Conservation (phyloP, 2,329 filamentous ascomycete species). For the Venturia oleaginea region DNA sequence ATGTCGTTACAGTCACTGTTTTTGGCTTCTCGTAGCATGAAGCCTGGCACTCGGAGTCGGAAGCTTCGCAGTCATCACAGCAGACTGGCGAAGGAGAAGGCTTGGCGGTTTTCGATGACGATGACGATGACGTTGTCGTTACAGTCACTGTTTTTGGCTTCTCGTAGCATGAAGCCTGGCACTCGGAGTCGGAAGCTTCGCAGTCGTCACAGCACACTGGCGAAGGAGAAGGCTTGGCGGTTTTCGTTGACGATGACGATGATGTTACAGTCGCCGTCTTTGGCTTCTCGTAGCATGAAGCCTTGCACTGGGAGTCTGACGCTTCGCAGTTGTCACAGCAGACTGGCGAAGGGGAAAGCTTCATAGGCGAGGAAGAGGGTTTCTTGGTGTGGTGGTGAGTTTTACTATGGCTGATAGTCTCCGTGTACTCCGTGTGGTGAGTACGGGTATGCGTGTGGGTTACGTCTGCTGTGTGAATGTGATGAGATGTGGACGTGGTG, state of each 20-base stretch:
- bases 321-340: neutral
- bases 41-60: neutral
- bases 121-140: no score
- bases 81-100: neutral
- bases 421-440: neutral
- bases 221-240: neutral
- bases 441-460: neutral
- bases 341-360: neutral
- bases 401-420: neutral
- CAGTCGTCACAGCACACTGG: neutral
- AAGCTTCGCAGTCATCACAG: neutral
- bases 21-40: neutral
- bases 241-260: no score
- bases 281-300: neutral
- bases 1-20: neutral
- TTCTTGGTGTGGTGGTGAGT: neutral
- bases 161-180: neutral
- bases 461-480: neutral
- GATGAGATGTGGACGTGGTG: neutral
- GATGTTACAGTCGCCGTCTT: neutral
- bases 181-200: neutral
- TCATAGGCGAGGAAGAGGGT: neutral
- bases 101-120: neutral
- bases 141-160: neutral
- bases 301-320: neutral